Percentiles rank a stretch among this genome's conserved stretches.
Evolutionary conservation across 140 eudicot genomes (phyloP).

Genomic region (Bidens hawaiensis): DNA sequence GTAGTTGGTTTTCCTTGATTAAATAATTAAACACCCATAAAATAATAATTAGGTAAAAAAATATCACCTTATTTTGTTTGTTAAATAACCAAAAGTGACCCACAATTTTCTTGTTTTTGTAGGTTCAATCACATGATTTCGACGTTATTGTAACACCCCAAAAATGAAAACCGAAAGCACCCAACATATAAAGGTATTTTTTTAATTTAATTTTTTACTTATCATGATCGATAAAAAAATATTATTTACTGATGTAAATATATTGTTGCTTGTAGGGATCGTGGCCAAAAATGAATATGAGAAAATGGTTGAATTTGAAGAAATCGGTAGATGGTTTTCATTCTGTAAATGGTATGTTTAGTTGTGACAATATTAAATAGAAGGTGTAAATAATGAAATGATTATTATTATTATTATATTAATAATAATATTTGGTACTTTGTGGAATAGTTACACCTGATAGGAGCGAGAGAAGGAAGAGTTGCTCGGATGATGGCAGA

Average conservation of each 20-base stretch:
- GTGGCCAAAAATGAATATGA: slow-evolving; percentile 72
- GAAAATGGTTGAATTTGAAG: slow-evolving; percentile 68
- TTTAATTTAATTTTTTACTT: background rate
- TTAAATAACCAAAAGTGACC: background rate
- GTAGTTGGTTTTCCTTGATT: background rate
- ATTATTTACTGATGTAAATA: no score
- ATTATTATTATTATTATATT: background rate
- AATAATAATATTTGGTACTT: background rate
- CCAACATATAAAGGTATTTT: slow-evolving; percentile 37
- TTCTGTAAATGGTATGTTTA: slow-evolving; percentile 40
- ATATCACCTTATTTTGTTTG: slow-evolving; percentile 1
- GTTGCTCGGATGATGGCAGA: slow-evolving; percentile 67
- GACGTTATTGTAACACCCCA: background rate
- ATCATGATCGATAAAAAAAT: no score
- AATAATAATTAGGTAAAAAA: background rate
- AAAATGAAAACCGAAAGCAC: slow-evolving; percentile 44
- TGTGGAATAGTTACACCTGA: slow-evolving; percentile 29
- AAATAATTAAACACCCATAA: background rate
- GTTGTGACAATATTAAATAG: background rate
- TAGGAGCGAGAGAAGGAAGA: slow-evolving; percentile 53
- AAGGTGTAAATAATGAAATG: background rate
- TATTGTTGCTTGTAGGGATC: slow-evolving; percentile 35
- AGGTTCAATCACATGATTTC: slow-evolving; percentile 13
- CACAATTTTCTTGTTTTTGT: background rate
- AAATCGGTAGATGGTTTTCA: slow-evolving; percentile 45